phyloP scores from a whole-genome alignment of 805 yeast genomes.

The Huiozyma sinensis region DNA sequence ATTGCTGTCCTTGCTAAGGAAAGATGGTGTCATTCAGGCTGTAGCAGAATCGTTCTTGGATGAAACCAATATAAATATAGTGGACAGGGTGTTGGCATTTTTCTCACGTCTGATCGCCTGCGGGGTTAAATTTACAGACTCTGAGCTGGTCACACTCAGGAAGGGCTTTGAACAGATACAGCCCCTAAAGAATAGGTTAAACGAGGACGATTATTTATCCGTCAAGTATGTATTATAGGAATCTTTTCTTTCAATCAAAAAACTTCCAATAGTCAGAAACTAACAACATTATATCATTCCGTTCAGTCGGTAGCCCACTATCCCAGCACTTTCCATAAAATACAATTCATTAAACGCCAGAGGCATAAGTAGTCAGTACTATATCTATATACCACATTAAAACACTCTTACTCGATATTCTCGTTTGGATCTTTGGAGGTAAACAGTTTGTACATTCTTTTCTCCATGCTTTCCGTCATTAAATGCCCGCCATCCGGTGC shows the following conservation, averaged over 20 bases:
- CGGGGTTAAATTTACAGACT: conserved; percentile 36
- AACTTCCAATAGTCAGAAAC: neutral
- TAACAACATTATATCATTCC: neutral
- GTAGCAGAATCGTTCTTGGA: conserved; percentile 20
- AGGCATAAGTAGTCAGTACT: conserved; percentile 2
- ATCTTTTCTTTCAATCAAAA: neutral
- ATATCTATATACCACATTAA: neutral
- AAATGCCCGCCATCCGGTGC: conserved; percentile 36
- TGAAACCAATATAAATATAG: conserved; percentile 34
- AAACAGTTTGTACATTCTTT: conserved; percentile 38
- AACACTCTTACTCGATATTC: conserved; percentile 10
- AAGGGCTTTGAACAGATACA: conserved; percentile 32
- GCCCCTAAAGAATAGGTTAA: conserved; percentile 37
- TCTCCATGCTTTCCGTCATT: conserved; percentile 41
- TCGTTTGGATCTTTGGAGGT: conserved; percentile 42
- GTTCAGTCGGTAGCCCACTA: neutral
- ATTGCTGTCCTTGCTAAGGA: conserved; percentile 28
- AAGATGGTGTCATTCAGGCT: conserved; percentile 18
- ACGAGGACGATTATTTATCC: conserved; percentile 42
- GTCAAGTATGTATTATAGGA: conserved; percentile 35
- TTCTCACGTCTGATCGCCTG: conserved; percentile 36
- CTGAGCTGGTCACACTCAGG: conserved; percentile 32
- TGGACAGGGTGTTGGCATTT: conserved; percentile 48
- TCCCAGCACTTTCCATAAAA: conserved; percentile 28
- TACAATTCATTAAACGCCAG: conserved; percentile 25